These are phyloP conservation scores for Yamagishiella unicocca DNA, from an alignment of 139 green algal genomes.

Conservation along the genomic window DNA sequence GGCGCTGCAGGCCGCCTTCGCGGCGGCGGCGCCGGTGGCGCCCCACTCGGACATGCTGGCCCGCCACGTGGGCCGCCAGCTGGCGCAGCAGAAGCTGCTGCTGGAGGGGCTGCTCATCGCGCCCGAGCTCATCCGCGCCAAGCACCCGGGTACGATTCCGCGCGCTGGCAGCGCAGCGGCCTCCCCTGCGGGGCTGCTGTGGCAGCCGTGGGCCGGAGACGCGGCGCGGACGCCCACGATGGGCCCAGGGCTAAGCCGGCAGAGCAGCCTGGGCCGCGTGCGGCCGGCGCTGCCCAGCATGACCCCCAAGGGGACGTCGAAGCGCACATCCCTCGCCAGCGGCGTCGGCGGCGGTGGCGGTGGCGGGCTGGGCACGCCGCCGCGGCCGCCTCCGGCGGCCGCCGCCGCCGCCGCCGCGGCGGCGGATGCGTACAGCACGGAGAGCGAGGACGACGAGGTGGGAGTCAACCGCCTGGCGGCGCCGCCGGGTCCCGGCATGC, in stretches of 20 bases:
- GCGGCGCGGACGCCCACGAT: background rate
- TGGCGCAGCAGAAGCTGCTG: conserved; percentile 33
- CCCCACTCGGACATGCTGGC: conserved; percentile 30
- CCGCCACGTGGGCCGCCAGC: background rate
- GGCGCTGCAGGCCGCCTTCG: conserved; percentile 13
- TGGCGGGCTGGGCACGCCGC: background rate
- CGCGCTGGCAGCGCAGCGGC: conserved; percentile 12
- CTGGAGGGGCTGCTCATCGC: conserved; percentile 40
- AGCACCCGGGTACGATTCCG: conserved; percentile 5
- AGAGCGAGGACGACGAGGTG: conserved; percentile 44
- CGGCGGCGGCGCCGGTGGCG: background rate
- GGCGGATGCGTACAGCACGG: conserved; percentile 26
- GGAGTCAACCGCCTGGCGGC: background rate
- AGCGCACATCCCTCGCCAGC: background rate
- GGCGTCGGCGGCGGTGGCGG: too few relatives aligned
- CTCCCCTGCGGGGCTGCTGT: background rate
- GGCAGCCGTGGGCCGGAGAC: background rate
- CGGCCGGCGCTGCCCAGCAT: conserved; percentile 7
- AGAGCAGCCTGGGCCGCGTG: conserved; percentile 7
- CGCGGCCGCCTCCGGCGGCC: background rate
- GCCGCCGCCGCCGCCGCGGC: background rate
- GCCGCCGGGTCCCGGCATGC: background rate
- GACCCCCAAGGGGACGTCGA: background rate
- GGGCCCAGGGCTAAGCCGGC: background rate
- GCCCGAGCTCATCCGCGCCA: conserved; percentile 17